A percentile compares a stretch with the other conserved stretches of the same genome.
phyloP scores from a whole-genome alignment of 1,284 basidiomycete species.

The Athelia sp. region DNA sequence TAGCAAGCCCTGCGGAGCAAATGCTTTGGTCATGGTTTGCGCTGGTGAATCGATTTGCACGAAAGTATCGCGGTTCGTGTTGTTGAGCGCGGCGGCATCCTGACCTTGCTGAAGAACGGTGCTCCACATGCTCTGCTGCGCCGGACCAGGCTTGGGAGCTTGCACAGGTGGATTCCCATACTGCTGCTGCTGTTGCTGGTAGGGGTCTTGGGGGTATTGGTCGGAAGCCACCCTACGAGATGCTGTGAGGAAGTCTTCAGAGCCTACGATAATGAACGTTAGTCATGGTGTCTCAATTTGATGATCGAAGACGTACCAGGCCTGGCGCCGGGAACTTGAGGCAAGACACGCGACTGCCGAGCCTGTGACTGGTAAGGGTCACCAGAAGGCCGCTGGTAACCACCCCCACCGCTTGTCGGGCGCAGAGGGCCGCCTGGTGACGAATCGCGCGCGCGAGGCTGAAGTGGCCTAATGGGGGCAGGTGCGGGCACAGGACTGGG shows the following conservation, averaged over 20 bases:
- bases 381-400: background rate
- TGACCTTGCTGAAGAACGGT: conserved; percentile 75
- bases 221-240: conserved; percentile 38
- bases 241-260: conserved; percentile 6
- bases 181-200: conserved; percentile 34
- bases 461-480: conserved; percentile 19
- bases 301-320: conserved; percentile 20
- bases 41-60: conserved; percentile 75
- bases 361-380: conserved; percentile 21
- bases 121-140: conserved; percentile 76
- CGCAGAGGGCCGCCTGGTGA: conserved; percentile 23
- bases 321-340: conserved; percentile 35
- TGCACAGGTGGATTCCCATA: conserved; percentile 23
- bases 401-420: conserved; percentile 8
- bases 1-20: conserved; percentile 90
- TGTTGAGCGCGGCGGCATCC: conserved; percentile 33
- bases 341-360: conserved; percentile 39
- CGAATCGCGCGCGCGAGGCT: conserved; percentile 18
- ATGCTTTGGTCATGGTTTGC: conserved; percentile 84
- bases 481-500: conserved; percentile 9
- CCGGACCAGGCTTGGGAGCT: conserved; percentile 32
- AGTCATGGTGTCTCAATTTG: background rate
- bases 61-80: conserved; percentile 62
- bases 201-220: conserved; percentile 35
- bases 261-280: background rate